Conservation (phyloP, 768 basidiomycete species). For the Serendipita sp. region DNA sequence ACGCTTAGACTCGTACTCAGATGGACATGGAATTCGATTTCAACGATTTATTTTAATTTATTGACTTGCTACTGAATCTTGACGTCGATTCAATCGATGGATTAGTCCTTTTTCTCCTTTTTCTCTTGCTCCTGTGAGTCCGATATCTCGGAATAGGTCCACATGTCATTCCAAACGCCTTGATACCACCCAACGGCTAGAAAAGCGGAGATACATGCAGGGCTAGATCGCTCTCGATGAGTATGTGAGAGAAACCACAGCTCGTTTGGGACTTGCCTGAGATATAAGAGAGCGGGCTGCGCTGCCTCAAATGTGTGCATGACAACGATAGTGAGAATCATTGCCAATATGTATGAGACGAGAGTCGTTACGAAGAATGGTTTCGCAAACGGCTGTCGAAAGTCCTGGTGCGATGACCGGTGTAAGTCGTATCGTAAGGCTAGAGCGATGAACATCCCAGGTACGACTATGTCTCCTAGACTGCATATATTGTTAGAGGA, state of each 20-base stretch:
- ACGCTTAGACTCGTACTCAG: neutral
- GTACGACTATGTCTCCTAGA: slow-evolving; percentile 69
- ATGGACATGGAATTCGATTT: too few species aligned
- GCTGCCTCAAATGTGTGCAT: slow-evolving; percentile 67
- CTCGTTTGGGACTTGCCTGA: slow-evolving; percentile 36
- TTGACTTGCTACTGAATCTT: neutral
- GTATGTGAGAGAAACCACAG: slow-evolving; percentile 19
- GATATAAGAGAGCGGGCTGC: slow-evolving; percentile 86
- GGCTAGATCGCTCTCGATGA: neutral
- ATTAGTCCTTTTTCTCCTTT: neutral
- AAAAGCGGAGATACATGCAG: slow-evolving; percentile 1
- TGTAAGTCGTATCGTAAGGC: slow-evolving; percentile 74
- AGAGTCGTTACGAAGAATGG: slow-evolving; percentile 65
- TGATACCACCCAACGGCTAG: slow-evolving; percentile 1
- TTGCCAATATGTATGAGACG: slow-evolving; percentile 55
- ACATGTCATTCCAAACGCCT: slow-evolving; percentile 3
- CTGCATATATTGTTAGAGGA: neutral
- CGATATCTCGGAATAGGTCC: neutral
- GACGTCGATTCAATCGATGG: neutral
- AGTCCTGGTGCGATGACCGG: slow-evolving; percentile 23
- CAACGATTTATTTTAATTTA: slow-evolving; percentile 7
- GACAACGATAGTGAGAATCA: slow-evolving; percentile 61
- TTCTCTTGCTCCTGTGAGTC: slow-evolving; percentile 10
- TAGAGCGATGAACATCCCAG: slow-evolving; percentile 59
- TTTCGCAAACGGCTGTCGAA: slow-evolving; percentile 32